Evolutionary conservation across 1,139 yeast genomes (phyloP).

Genomic region (Yamadazyma triangularis): DNA sequence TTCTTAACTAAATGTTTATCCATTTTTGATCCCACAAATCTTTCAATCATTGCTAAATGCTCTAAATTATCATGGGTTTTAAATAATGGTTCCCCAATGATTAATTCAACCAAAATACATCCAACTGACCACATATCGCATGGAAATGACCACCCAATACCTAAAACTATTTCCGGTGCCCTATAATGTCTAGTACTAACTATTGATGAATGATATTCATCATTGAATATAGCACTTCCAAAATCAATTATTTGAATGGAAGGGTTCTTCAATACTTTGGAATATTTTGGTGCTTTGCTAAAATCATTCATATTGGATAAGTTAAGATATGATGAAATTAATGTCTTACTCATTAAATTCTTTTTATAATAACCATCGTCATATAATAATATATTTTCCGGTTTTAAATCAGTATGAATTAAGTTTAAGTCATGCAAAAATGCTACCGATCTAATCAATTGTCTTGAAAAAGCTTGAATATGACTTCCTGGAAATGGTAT

Average conservation of each 20-base stretch:
- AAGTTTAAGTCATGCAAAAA: slow-evolving; percentile 85
- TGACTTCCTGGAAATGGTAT: slow-evolving; percentile 79
- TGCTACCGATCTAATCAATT: slow-evolving; percentile 78
- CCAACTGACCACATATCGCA: slow-evolving; percentile 98
- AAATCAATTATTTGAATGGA: slow-evolving; percentile 88
- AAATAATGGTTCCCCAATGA: slow-evolving; percentile 93
- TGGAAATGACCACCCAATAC: slow-evolving; percentile 87
- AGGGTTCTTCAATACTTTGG: slow-evolving; percentile 66
- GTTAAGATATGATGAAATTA: slow-evolving; percentile 26
- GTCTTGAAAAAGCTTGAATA: slow-evolving; percentile 84
- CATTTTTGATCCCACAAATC: slow-evolving; percentile 48
- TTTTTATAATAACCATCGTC: slow-evolving; percentile 47
- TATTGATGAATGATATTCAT: slow-evolving; percentile 88
- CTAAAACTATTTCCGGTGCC: slow-evolving; percentile 94
- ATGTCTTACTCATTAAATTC: slow-evolving; percentile 29
- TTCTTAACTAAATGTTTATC: slow-evolving; percentile 34
- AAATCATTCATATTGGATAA: slow-evolving; percentile 16
- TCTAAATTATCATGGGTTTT: slow-evolving; percentile 93
- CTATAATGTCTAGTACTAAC: slow-evolving; percentile 95
- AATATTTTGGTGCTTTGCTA: slow-evolving; percentile 34
- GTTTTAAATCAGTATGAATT: slow-evolving; percentile 93
- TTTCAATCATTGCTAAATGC: slow-evolving; percentile 94
- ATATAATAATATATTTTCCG: slow-evolving; percentile 83
- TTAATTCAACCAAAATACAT: slow-evolving; percentile 84
- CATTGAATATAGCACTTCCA: slow-evolving; percentile 91